Evolutionary conservation across 805 yeast genomes (phyloP).

Genomic region (Saccharomycopsis fermentans): DNA sequence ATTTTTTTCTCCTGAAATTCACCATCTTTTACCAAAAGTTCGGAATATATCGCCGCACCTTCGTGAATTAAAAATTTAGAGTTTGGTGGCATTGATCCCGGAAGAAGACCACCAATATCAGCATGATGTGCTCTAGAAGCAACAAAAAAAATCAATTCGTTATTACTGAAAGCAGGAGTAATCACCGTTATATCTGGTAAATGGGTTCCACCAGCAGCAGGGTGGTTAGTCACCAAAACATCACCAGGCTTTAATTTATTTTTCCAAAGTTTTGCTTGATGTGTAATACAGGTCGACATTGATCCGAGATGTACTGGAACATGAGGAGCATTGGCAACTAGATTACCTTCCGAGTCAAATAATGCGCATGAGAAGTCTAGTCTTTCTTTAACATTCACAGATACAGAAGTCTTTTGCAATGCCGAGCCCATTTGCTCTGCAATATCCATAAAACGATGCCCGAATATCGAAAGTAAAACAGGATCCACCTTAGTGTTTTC

Average conservation of each 20-base stretch:
- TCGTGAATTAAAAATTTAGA: slow-evolving; percentile 80
- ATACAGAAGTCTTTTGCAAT: slow-evolving; percentile 67
- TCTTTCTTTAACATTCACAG: slow-evolving; percentile 77
- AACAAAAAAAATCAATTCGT: slow-evolving; percentile 65
- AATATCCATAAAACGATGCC: slow-evolving; percentile 80
- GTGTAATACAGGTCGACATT: slow-evolving; percentile 69
- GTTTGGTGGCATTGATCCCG: slow-evolving; percentile 93
- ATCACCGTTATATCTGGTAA: slow-evolving; percentile 87
- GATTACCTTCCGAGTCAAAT: slow-evolving; percentile 64
- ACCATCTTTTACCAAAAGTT: slow-evolving; percentile 61
- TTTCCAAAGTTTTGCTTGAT: slow-evolving; percentile 56
- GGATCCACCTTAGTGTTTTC: slow-evolving; percentile 45
- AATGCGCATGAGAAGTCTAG: slow-evolving; percentile 79
- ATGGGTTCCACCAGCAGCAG: slow-evolving; percentile 80
- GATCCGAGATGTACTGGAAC: slow-evolving; percentile 83
- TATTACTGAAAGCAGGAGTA: slow-evolving; percentile 69
- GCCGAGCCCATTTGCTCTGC: slow-evolving; percentile 87
- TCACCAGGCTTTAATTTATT: slow-evolving; percentile 62
- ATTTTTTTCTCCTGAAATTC: slow-evolving; percentile 66
- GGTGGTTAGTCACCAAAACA: slow-evolving; percentile 70
- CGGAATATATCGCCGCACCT: slow-evolving; percentile 81
- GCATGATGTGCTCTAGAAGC: slow-evolving; percentile 96
- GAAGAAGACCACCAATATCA: slow-evolving; percentile 85
- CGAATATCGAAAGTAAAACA: slow-evolving; percentile 62
- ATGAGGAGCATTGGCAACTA: slow-evolving; percentile 84